Evolutionary conservation across 176 grass and related monocot species (phyloP), one percentile per base, ranked within the genome.

Genomic region (Oryza rufipogon): DNA sequence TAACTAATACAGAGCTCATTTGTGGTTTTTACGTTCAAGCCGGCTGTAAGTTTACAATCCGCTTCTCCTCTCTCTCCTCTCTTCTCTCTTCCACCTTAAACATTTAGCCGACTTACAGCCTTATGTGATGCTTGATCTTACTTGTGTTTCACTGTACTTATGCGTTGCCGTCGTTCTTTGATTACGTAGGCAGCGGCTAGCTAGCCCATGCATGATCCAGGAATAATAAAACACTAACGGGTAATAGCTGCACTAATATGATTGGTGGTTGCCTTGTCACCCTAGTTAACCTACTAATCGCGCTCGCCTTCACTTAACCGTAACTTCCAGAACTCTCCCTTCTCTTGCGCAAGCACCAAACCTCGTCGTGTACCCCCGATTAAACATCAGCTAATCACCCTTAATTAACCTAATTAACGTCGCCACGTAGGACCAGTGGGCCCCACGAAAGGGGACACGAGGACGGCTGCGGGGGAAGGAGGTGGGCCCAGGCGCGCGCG

Each of bases 281-380:
- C 30, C 6, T 64, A 8, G 56, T 22, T 73, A 42, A 64, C 19
- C 52, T 19, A 82, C 52, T 19, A 82, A 17, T 63, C 4, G 34
- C 34, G 33, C 2, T 34, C 28, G 22, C 9, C n/a, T 26, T 41
- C 5, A 19, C 12, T 41, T 82, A 64, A 66, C 67, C 80, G 16
- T 66, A 56, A 25, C 74, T 78, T 88, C 75, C 17, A 83, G 74
- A 88, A 79, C 45, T 45, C 80, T 56, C 68, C 7, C 39, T 41
- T 41, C 6, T 73, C 3, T 14, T 2, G 47, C 30, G 78, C 26
- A 46, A 64, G 39, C 39, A 66, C 42, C 26, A 9, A 52, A 4
- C 33, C 6, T 60, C 58, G 34, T 77, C 64, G 73, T 56, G 33
- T 20, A 19, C 15, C 33, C 32, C 17, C 4, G 3, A 19, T 9